These are phyloP conservation scores for Mortierella hygrophila DNA, from an alignment of 192 early-diverging fungal genomes.

Conservation along the genomic window DNA sequence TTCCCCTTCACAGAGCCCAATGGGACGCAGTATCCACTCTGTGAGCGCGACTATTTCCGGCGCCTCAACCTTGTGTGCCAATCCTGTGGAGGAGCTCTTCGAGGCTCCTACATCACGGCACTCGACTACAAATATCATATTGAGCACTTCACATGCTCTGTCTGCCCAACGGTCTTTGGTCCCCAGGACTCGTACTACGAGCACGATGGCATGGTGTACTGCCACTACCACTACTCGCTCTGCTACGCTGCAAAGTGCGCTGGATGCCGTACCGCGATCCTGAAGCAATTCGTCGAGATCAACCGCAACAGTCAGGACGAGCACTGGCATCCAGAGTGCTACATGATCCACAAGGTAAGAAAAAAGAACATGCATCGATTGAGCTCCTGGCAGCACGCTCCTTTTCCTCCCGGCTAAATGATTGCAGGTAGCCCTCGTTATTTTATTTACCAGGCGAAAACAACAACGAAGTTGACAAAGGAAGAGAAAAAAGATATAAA, in stretches of 20 bases:
- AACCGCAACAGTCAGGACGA: conserved; percentile 79
- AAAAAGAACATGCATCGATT: conserved; percentile 7
- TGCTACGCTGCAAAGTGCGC: conserved; percentile 92
- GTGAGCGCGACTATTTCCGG: conserved; percentile 92
- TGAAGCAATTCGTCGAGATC: conserved; percentile 98
- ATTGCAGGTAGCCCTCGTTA: not conserved
- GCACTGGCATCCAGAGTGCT: conserved; percentile 99
- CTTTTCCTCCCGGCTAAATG: not conserved
- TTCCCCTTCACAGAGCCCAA: conserved; percentile 76
- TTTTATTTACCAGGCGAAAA: conserved; percentile 16
- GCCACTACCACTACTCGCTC: conserved; percentile 94
- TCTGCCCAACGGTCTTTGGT: conserved; percentile 92
- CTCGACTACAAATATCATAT: conserved; percentile 95
- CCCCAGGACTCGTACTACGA: conserved; percentile 98
- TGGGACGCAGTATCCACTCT: conserved; percentile 75
- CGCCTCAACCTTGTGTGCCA: conserved; percentile 86
- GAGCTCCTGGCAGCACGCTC: not conserved
- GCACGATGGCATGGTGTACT: conserved; percentile 92
- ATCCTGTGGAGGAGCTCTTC: conserved; percentile 89
- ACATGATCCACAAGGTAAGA: conserved; percentile 98
- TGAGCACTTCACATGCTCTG: conserved; percentile 97
- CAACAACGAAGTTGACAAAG: not conserved
- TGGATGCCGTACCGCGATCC: conserved; percentile 95
- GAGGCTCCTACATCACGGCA: conserved; percentile 93
- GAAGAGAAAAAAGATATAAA: not conserved